Evolutionary conservation across 345 rosid genomes (phyloP).

Genomic region (Hypericum androsaemum): DNA sequence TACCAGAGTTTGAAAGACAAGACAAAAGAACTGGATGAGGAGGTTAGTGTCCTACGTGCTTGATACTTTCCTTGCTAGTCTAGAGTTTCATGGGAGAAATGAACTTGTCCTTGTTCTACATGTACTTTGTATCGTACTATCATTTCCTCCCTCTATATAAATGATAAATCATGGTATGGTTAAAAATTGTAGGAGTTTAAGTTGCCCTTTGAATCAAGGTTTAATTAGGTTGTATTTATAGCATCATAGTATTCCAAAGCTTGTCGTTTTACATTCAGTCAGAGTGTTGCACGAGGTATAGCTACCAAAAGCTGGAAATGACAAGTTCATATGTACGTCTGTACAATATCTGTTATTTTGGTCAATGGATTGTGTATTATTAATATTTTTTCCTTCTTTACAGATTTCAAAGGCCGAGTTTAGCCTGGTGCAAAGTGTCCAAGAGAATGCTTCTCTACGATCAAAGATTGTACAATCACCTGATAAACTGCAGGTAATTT

Average conservation of each 20-base stretch:
- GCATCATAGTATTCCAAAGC: no score
- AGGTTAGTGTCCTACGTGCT: constrained; percentile 28
- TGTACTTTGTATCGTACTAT: no score
- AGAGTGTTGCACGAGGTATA: no score
- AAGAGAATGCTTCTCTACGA: constrained; percentile 70
- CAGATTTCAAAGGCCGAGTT: constrained; percentile 80
- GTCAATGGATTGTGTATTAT: constrained; percentile 2
- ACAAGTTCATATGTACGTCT: neutral
- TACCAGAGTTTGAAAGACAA: constrained; percentile 54
- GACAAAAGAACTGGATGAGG: constrained; percentile 45
- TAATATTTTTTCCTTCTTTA: constrained; percentile 9
- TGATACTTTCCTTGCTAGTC: neutral
- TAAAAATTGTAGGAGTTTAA: no score
- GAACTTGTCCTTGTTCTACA: no score
- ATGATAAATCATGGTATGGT: no score
- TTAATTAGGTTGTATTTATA: no score
- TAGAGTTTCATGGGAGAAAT: neutral
- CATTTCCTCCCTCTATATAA: no score
- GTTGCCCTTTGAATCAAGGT: no score
- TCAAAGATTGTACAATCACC: constrained; percentile 91
- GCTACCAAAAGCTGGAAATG: neutral
- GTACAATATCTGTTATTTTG: neutral
- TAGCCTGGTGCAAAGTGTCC: constrained; percentile 67
- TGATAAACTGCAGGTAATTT: constrained; percentile 70
- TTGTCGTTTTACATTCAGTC: no score